Evolutionary conservation across 2,329 filamentous ascomycete species (phyloP).

Genomic region (Aureobasidium sp.): DNA sequence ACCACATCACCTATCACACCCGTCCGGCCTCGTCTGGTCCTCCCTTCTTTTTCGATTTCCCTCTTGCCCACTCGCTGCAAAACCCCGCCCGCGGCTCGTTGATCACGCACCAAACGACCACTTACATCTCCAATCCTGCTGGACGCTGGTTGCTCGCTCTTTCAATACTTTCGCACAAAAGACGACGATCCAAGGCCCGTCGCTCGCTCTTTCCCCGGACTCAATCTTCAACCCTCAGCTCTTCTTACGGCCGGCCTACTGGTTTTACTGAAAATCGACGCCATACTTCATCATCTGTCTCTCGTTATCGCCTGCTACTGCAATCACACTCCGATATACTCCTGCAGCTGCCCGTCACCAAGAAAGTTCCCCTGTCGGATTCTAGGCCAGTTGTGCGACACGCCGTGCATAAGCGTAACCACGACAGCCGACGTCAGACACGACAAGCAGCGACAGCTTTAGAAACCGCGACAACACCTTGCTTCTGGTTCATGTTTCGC

Average conservation of each 20-base stretch:
- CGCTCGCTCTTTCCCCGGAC: constrained; percentile 11
- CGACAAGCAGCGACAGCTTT: background rate
- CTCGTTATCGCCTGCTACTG: background rate
- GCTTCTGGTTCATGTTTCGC: constrained; percentile 8
- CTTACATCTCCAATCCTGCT: background rate
- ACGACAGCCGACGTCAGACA: constrained; percentile 12
- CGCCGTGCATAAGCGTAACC: constrained; percentile 11
- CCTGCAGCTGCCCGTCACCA: constrained; percentile 5
- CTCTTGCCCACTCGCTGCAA: constrained; percentile 3
- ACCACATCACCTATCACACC: constrained; percentile 11
- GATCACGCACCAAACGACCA: background rate
- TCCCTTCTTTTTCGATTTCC: background rate
- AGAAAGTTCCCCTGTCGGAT: background rate
- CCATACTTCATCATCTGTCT: constrained; percentile 3
- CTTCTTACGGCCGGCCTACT: background rate
- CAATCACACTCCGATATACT: background rate
- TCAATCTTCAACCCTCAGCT: background rate
- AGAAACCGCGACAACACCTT: constrained; percentile 5
- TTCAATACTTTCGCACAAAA: background rate
- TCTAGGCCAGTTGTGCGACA: constrained; percentile 2
- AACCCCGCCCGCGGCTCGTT: constrained; percentile 7
- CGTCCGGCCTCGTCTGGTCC: constrained; percentile 5
- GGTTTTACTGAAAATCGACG: constrained; percentile 4
- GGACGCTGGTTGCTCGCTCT: background rate
- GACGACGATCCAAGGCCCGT: background rate